A percentile compares a stretch with the other conserved stretches of the same genome.
Evolutionary conservation across 495 filamentous ascomycete genomes (phyloP).

Genomic region (Podospora pseudocomata): DNA sequence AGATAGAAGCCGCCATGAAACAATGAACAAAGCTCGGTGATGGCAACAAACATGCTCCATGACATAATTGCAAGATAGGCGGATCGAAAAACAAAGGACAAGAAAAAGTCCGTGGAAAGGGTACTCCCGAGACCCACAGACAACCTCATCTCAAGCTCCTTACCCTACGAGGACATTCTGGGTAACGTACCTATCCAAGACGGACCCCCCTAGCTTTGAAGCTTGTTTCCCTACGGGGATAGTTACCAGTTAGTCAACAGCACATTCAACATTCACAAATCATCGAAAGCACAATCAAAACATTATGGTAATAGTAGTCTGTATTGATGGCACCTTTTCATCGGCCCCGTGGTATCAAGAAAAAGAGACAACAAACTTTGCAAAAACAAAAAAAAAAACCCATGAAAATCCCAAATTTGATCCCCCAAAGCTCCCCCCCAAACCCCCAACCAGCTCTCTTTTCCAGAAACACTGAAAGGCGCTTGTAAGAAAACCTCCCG

Average conservation of each 20-base stretch:
- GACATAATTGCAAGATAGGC: not conserved
- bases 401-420: not conserved
- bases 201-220: no score
- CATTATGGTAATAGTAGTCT: not conserved
- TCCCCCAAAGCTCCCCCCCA: not conserved
- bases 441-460: not conserved
- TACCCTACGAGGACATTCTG: no score
- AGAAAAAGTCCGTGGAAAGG: not conserved
- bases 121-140: not conserved
- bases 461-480: not conserved
- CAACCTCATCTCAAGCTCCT: no score
- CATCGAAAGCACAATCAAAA: not conserved
- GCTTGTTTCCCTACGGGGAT: not conserved
- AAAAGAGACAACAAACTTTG: not conserved
- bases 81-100: no score
- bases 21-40: not conserved
- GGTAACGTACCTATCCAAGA: no score
- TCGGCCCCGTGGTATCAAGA: not conserved
- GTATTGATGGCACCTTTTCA: not conserved
- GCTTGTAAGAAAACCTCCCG: not conserved
- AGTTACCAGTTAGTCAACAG: not conserved
- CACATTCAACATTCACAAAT: not conserved
- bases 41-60: not conserved
- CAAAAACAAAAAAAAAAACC: not conserved
- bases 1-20: not conserved